Evolutionary conservation across 2,329 filamentous ascomycete genomes (phyloP).

Genomic region (Pochonia chlamydosporia): DNA sequence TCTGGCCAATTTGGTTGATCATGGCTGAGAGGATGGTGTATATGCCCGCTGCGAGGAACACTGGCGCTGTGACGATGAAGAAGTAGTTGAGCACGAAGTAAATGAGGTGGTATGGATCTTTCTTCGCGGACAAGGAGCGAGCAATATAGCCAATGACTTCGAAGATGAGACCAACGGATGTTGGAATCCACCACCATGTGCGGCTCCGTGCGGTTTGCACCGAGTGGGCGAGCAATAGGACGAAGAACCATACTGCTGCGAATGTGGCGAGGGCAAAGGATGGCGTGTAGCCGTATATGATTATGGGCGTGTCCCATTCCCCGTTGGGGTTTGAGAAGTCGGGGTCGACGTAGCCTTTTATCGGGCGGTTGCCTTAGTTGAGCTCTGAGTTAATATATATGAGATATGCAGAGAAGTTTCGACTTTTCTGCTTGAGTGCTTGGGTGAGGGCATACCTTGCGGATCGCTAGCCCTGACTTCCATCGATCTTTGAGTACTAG

Average conservation of each 20-base stretch:
- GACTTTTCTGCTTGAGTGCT: too few species aligned
- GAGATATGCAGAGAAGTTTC: too few species aligned
- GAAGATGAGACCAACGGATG: conserved; percentile 37
- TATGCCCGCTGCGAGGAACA: conserved; percentile 50
- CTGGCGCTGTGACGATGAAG: conserved; percentile 54
- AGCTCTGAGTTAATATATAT: too few species aligned
- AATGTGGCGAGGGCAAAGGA: conserved; percentile 37
- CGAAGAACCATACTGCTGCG: conserved; percentile 36
- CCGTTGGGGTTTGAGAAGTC: conserved; percentile 43
- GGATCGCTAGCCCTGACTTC: too few species aligned
- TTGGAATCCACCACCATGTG: conserved; percentile 41
- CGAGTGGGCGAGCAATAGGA: conserved; percentile 33
- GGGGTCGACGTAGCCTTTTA: conserved; percentile 40
- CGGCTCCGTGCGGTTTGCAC: conserved; percentile 28
- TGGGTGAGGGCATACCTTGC: too few species aligned
- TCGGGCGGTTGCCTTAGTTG: neutral
- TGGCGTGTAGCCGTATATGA: conserved; percentile 46
- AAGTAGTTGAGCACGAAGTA: conserved; percentile 57
- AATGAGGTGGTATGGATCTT: conserved; percentile 46
- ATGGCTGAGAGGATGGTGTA: conserved; percentile 49
- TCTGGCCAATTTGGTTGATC: conserved; percentile 36
- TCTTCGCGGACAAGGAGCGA: conserved; percentile 39
- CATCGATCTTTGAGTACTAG: too few species aligned
- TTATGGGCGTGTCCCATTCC: conserved; percentile 38
- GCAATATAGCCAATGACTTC: conserved; percentile 46